Percentiles rank a stretch among this genome's conserved stretches.
Evolutionary conservation across 352 stramenopile genomes (phyloP).

Genomic region (Pythium sp.): DNA sequence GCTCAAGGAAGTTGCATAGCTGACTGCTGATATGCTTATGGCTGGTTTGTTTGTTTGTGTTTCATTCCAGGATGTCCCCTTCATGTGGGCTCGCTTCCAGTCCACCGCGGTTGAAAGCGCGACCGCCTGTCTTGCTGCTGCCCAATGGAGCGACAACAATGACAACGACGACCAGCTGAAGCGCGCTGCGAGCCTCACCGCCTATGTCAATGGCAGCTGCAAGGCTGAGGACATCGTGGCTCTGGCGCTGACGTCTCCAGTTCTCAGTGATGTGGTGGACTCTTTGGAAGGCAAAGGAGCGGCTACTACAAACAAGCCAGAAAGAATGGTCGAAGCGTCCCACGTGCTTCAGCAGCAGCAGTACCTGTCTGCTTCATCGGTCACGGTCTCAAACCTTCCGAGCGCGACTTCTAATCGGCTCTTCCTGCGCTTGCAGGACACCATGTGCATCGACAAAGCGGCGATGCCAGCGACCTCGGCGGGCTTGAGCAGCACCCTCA

Average conservation of each 20-base stretch:
- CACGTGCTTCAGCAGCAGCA: constrained; percentile 16
- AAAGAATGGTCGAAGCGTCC: constrained; percentile 20
- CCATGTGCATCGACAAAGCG: constrained; percentile 28
- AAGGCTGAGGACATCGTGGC: constrained; percentile 28
- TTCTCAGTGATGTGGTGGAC: constrained; percentile 9
- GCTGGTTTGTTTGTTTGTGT: not conserved
- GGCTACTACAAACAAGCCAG: constrained; percentile 11
- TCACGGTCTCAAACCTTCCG: constrained; percentile 12
- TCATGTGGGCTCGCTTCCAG: constrained; percentile 34
- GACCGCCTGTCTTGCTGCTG: constrained; percentile 26
- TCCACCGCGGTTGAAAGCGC: not conserved
- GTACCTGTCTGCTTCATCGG: constrained; percentile 10
- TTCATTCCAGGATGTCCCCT: constrained; percentile 12
- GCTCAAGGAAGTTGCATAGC: not conserved
- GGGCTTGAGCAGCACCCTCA: not conserved
- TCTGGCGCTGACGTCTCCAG: constrained; percentile 25
- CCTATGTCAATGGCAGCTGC: constrained; percentile 13
- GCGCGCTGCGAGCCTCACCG: not conserved
- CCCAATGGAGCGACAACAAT: constrained; percentile 25
- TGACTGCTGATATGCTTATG: not conserved
- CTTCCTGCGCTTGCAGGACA: constrained; percentile 25
- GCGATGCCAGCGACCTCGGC: constrained; percentile 4
- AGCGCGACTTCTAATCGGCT: constrained; percentile 18
- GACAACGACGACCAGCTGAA: not conserved
- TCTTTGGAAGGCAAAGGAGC: constrained; percentile 22